Conservation (phyloP, 768 basidiomycete species). For the Leucocoprinus sp. region DNA sequence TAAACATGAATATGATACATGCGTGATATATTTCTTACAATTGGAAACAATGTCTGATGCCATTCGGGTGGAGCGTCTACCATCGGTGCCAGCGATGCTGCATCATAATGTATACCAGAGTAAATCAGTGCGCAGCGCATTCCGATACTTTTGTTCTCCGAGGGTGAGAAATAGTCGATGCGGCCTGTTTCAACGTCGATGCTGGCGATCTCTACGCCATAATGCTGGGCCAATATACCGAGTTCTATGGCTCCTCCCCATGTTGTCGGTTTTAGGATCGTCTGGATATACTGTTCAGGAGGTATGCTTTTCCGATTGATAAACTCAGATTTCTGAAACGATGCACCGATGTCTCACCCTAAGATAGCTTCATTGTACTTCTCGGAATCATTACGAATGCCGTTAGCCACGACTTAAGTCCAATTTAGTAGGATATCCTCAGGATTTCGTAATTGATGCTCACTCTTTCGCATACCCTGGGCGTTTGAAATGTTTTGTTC, state of each 20-base stretch:
- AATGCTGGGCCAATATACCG: constrained; percentile 75
- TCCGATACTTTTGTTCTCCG: constrained; percentile 26
- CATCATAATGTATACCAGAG: constrained; percentile 96
- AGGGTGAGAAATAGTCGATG: constrained; percentile 71
- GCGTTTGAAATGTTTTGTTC: constrained; percentile 75
- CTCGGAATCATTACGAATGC: constrained; percentile 61
- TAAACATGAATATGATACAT: not conserved
- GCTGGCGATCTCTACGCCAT: constrained; percentile 77
- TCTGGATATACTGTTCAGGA: constrained; percentile 64
- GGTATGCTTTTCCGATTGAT: constrained; percentile 29
- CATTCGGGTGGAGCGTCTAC: constrained; percentile 73
- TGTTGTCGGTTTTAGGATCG: constrained; percentile 68
- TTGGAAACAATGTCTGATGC: constrained; percentile 80
- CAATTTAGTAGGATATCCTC: not conserved
- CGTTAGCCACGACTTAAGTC: constrained; percentile 68
- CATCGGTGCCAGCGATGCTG: constrained; percentile 73
- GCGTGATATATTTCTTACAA: constrained; percentile 27
- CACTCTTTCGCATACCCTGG: constrained; percentile 64
- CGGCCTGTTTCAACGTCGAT: constrained; percentile 91
- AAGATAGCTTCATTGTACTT: constrained; percentile 83
- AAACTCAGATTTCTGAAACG: not conserved
- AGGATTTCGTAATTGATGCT: constrained; percentile 14
- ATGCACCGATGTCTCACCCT: constrained; percentile 42
- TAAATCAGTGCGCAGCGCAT: constrained; percentile 76
- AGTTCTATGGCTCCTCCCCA: constrained; percentile 99